Base-by-base conservation (phyloP, 108 stramenopile genomes). In the Cyclotella choctawhatcheeana region DNA sequence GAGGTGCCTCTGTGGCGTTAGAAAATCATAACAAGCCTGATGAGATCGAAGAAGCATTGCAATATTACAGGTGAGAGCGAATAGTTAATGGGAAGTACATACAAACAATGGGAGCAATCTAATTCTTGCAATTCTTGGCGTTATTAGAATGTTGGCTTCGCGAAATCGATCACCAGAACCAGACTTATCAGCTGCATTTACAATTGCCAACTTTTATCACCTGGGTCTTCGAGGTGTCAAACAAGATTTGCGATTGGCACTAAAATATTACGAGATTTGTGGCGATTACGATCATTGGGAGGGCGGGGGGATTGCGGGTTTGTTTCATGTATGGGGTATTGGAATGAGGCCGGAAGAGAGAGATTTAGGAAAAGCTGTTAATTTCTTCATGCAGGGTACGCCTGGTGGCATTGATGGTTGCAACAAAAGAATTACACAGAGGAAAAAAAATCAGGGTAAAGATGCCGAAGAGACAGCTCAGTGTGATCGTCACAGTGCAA, bases 291-390 rank as follows among this genome's bases (percentile, higher is more conserved):
- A 79, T 29, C 75, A 87, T 71, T 90, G 88, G 92, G 94, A 93
- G 65, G 84, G 89, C 13, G 87, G 86, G 3, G 92, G 94, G 33
- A 69, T 78, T 20, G 90, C 89, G 1, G 92, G 89, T 20, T 83
- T 71, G 64, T 87, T 96, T 70, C 80, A 93, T 79, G 64, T 93
- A 30, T 93, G 90, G 90, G 89, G 90, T 0, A 73, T 92, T 25
- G 94, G 94, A 0, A 82, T 84, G 73, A 51, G 34, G 7, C 54
- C 60, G 8, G 48, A 70, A 20, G 77, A 85, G 52, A 71, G 89
- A 31, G 89, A 89, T 66, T 48, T 80, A 40, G 56, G 56, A 21
- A 80, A 85, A 76, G 94, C 94, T 7, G 64, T 82, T 43, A 16
- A 66, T 43, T 87, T 83, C 64, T 91, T 88, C 60, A 30, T 44